These are phyloP conservation scores for Pseudogymnoascus sp. DNA, from an alignment of 2,329 filamentous ascomycete species.

Conservation along the genomic window DNA sequence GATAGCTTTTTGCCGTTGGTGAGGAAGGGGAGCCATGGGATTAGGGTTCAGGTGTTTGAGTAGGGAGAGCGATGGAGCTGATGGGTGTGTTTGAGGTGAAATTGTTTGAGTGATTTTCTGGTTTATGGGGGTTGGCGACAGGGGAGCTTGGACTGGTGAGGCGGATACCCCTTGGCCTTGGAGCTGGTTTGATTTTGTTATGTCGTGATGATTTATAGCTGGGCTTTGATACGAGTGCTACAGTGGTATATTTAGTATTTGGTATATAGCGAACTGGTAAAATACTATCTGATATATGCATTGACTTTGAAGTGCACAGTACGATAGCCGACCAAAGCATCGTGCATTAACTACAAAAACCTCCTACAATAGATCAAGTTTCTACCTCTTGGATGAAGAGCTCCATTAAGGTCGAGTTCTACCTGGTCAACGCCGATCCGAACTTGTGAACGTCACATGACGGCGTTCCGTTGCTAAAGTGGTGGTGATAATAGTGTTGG, in stretches of 20 bases:
- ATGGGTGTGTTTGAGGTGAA: neutral
- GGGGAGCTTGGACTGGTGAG: neutral
- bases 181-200: neutral
- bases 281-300: too few species aligned
- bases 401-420: too few species aligned
- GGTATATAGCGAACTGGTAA: neutral
- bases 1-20: constrained; percentile 17
- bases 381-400: too few species aligned
- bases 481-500: too few species aligned
- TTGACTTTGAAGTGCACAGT: too few species aligned
- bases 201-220: neutral
- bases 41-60: neutral
- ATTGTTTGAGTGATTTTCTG: neutral
- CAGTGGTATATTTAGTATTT: neutral
- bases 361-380: too few species aligned
- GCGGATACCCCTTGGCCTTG: constrained; percentile 1
- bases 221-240: neutral
- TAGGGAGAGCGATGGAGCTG: neutral
- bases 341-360: too few species aligned
- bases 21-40: constrained; percentile 2
- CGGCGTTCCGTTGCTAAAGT: too few species aligned
- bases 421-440: too few species aligned
- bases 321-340: too few species aligned
- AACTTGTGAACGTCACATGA: too few species aligned
- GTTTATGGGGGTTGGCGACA: neutral